Evolutionary conservation across 129 eudicot species (phyloP), one percentile per base, ranked within the genome.

Genomic region (Flaveria ramosissima): DNA sequence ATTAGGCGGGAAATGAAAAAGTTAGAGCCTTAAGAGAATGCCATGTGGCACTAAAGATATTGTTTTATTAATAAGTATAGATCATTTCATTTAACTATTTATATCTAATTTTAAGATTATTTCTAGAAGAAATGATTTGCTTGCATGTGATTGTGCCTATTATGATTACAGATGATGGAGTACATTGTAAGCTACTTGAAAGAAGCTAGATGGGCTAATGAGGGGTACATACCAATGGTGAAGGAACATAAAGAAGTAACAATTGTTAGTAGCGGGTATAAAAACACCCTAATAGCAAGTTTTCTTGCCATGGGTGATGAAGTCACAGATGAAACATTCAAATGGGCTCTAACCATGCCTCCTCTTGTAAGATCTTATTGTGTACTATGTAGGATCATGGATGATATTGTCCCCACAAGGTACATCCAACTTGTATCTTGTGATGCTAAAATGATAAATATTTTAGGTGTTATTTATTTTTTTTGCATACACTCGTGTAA

Each of bases 321-420:
- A 20, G 63, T 63, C 5, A 74, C 74, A 4, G 41, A 63, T 8
- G 78, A 78, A 30, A 11, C 66, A 26, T 62, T 83, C 24, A 68
- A 68, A 17, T 74, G 83, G 83, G 56, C 76, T 20, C 23, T 26
- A 30, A 59, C 43, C 2, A 21, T 41, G 41, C 84, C 87, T 16
- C 39, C 68, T 12, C 57, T 77, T 8, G 56, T 70, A 13, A 75
- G 16, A 50, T 78, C 80, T 46, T 56, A 62, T 24, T 73, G 72
- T 56, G 15, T 65, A 4, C n/a, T 84, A 7, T 45, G 67, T 68
- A 67, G 87, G 48, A 70, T 80, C 46, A 80, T 77, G 79, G 72
- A 48, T 71, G 68, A 62, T 62, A 26, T 62, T 4, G 43, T 62
- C 68, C 68, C 0, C 20, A 62, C 68, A 27, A 80, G 87, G 87